Percentiles rank a stretch among this genome's conserved stretches.
Conservation (phyloP, 2,329 filamentous ascomycete species). For the Dendrostoma leiphaemia region DNA sequence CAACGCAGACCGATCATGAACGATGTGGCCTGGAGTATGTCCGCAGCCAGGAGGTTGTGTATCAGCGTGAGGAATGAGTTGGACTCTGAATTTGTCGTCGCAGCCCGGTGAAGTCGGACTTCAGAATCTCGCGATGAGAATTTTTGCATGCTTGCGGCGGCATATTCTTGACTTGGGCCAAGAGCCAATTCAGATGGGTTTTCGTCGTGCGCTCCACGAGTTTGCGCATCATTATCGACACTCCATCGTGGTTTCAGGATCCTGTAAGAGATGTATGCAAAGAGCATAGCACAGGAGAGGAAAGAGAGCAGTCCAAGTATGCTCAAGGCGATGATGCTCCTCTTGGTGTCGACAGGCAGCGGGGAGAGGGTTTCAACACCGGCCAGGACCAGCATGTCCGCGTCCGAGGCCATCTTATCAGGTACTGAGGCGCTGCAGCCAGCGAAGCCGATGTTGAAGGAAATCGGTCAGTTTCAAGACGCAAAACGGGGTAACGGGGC, state of each 20-base stretch:
- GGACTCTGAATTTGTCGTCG: slow-evolving; percentile 24
- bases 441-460: no score
- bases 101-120: neutral
- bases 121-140: neutral
- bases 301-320: neutral
- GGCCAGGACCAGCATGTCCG: neutral
- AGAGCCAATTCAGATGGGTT: neutral
- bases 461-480: no score
- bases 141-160: neutral
- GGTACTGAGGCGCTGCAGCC: neutral
- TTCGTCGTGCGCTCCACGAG: neutral
- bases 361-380: neutral
- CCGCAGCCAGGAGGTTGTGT: slow-evolving; percentile 66
- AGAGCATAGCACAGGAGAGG: neutral
- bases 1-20: slow-evolving; percentile 64
- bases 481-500: neutral
- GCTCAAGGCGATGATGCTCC: neutral
- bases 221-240: neutral
- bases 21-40: slow-evolving; percentile 63
- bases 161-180: neutral
- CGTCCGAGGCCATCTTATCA: neutral
- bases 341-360: neutral
- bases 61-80: slow-evolving; percentile 71
- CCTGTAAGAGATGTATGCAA: neutral
- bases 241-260: neutral